Conservation (phyloP, 352 stramenopile genomes). For the Phytophthora tubulina region DNA sequence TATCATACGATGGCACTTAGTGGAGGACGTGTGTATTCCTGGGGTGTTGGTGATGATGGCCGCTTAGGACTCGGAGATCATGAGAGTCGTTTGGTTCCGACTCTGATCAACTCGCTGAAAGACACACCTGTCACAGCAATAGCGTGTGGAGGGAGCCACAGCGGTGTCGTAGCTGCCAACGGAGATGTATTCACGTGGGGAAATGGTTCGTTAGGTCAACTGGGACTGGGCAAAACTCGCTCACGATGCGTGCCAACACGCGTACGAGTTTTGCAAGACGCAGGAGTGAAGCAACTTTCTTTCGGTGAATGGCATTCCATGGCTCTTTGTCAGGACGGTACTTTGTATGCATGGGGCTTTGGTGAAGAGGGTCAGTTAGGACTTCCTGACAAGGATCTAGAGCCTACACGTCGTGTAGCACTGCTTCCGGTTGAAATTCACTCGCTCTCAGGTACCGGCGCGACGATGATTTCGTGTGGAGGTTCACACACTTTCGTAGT, state of each 20-base stretch:
- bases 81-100: constrained; percentile 57
- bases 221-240: constrained; percentile 52
- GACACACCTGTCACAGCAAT: constrained; percentile 49
- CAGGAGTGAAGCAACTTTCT: constrained; percentile 55
- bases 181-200: constrained; percentile 74
- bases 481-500: constrained; percentile 73
- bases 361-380: constrained; percentile 78
- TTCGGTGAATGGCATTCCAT: constrained; percentile 82
- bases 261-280: constrained; percentile 57
- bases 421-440: constrained; percentile 58
- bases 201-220: constrained; percentile 63
- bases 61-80: constrained; percentile 61
- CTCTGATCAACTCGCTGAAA: constrained; percentile 43
- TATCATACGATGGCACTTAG: constrained; percentile 73
- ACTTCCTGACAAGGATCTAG: constrained; percentile 54
- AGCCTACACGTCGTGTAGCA: constrained; percentile 48
- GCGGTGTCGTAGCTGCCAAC: constrained; percentile 50
- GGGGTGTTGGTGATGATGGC: constrained; percentile 74
- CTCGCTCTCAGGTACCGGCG: constrained; percentile 63
- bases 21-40: constrained; percentile 57
- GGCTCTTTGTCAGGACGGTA: constrained; percentile 62
- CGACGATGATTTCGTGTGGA: constrained; percentile 64
- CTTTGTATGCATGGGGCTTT: constrained; percentile 74
- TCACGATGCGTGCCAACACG: constrained; percentile 53
- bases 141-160: constrained; percentile 69